These are phyloP conservation scores for Saraca asoca DNA, from an alignment of 331 rosid genomes.

Conservation along the genomic window DNA sequence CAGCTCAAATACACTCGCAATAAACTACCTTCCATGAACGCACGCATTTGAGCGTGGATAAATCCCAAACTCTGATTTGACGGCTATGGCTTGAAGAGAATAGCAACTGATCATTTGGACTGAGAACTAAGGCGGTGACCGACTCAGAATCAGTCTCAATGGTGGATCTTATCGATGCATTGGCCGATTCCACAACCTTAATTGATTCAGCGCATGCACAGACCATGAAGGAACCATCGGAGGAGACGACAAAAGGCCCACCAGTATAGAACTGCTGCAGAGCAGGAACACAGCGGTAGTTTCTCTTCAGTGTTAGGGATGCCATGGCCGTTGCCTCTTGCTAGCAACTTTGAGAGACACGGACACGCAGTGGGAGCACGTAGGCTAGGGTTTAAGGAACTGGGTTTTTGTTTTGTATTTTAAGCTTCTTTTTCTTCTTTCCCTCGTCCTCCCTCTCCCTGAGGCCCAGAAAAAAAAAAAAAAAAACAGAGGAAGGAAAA, in stretches of 20 bases:
- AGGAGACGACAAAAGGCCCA: slow-evolving; percentile 73
- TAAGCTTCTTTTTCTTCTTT: not conserved
- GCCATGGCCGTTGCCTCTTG: slow-evolving; percentile 46
- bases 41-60: slow-evolving; percentile 65
- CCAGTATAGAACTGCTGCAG: slow-evolving; percentile 87
- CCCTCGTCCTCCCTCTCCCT: no score
- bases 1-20: not conserved
- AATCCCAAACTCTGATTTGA: slow-evolving; percentile 87
- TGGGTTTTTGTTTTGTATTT: not conserved
- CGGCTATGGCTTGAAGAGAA: slow-evolving; percentile 81
- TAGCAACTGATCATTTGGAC: slow-evolving; percentile 69
- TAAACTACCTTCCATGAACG: slow-evolving; percentile 87
- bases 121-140: slow-evolving; percentile 67
- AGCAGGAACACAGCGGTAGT: slow-evolving; percentile 67
- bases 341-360: not conserved
- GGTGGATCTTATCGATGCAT: slow-evolving; percentile 64
- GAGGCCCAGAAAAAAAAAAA: no score
- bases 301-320: slow-evolving; percentile 54
- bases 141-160: slow-evolving; percentile 71
- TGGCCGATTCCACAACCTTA: slow-evolving; percentile 70
- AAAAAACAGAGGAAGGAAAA: no score
- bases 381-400: slow-evolving; percentile 14
- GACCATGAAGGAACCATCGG: slow-evolving; percentile 75
- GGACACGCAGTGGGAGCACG: no score
- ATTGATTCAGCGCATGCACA: slow-evolving; percentile 78